Base-by-base conservation (phyloP, 805 yeast genomes). In the Kuraishia floccosa region DNA sequence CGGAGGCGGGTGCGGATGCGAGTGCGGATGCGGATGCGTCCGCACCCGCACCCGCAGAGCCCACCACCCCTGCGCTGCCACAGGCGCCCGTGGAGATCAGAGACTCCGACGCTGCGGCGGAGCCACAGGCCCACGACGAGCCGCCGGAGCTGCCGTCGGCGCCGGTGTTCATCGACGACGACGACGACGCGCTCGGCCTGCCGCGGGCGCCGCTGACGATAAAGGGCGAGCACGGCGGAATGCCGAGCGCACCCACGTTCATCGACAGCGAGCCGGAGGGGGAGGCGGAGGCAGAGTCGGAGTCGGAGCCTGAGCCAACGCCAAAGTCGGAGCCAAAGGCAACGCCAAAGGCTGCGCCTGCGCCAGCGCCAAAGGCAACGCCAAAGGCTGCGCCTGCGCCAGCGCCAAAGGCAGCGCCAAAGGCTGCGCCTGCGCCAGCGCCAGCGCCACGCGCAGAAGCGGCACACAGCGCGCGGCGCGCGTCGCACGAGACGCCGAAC, bases 401-500 rank as follows among this genome's bases (percentile, higher is more conserved):
- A 10, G 17, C 31, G 8, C 17, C 30, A n/a, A 29, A 27, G 24
- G 12, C 13, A 18, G 4, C 22, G 10, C 10, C 10, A 7, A 19
- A 7, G 4, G 22, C 24, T 14, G 6, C 26, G 7, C 27, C 31
- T 10, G 4, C 32, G 3, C 21, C 31, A 19, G 14, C 32, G 7
- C 30, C 31, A 15, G 7, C 9, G 4, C 28, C 34, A 12, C n/a
- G 29, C 11, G 30, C 27, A 4, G 11, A 34, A 9, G 22, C 38
- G 11, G 17, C 31, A 9, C 17, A 27, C 10, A 29, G 25, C 21
- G 23, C 10, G 40, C 33, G 30, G 35, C 31, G 4, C 24, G 38
- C 28, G 25, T 13, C 28, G 6, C 20, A 14, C 15, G 30, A 54
- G 6, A 46, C 50, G 35, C 62, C 55, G 8, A 63, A 68, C 27